phyloP scores from a whole-genome alignment of 352 stramenopile species.

The Phytophthora pisi region DNA sequence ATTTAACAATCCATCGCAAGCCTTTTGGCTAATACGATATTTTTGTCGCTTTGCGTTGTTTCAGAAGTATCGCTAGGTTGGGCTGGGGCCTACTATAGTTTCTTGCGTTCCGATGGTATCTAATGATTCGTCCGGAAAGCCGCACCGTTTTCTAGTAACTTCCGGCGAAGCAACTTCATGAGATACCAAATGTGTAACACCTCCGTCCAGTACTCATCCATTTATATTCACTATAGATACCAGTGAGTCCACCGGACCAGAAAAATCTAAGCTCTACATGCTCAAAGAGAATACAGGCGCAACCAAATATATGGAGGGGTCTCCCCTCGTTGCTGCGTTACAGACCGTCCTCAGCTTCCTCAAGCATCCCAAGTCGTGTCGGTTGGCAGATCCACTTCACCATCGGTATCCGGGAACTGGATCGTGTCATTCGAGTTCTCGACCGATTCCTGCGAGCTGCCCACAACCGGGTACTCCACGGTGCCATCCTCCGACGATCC shows the following conservation, averaged over 20 bases:
- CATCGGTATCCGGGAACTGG: conserved; percentile 37
- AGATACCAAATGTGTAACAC: too few species aligned
- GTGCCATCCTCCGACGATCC: background rate
- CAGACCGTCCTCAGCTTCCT: background rate
- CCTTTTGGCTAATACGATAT: too few species aligned
- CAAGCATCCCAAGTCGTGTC: background rate
- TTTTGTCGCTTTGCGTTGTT: too few species aligned
- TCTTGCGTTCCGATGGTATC: too few species aligned
- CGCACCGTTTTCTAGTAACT: background rate
- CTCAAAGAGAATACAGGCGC: background rate
- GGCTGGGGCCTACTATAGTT: too few species aligned
- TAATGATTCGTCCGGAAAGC: too few species aligned
- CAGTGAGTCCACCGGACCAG: background rate
- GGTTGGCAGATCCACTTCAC: conserved; percentile 11
- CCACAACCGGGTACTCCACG: background rate
- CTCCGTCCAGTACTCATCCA: background rate
- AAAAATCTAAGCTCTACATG: background rate
- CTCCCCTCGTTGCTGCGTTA: background rate
- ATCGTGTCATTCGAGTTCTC: conserved; percentile 35
- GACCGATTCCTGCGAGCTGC: conserved; percentile 18
- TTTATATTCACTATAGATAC: background rate
- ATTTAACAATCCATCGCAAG: too few species aligned
- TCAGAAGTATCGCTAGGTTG: too few species aligned
- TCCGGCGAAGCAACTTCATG: background rate
- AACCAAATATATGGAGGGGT: background rate